Evolutionary conservation across 352 stramenopile genomes (phyloP).

Genomic region (Phytophthora podocarpi): DNA sequence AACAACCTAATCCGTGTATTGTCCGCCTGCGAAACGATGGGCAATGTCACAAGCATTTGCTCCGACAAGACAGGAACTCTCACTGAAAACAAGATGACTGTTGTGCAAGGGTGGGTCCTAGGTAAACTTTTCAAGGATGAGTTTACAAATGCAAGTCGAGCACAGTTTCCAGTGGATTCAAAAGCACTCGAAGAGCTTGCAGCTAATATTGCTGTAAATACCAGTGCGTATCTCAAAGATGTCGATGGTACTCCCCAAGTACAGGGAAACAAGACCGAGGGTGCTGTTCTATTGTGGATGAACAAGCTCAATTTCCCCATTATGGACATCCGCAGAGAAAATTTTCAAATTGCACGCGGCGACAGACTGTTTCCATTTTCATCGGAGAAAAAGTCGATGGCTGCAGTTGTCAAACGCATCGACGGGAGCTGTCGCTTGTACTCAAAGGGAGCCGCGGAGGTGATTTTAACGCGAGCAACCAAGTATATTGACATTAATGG

Average conservation of each 20-base stretch:
- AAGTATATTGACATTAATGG: slow-evolving; percentile 74
- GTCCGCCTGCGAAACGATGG: slow-evolving; percentile 98
- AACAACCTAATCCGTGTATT: slow-evolving; percentile 99
- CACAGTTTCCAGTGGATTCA: slow-evolving; percentile 40
- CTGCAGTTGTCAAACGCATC: slow-evolving; percentile 51
- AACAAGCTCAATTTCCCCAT: slow-evolving; percentile 67
- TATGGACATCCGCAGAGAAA: slow-evolving; percentile 56
- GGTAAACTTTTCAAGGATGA: slow-evolving; percentile 63
- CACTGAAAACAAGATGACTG: slow-evolving; percentile 98
- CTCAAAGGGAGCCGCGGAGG: slow-evolving; percentile 79
- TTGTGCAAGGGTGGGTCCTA: slow-evolving; percentile 91
- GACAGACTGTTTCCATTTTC: slow-evolving; percentile 81
- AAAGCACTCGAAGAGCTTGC: slow-evolving; percentile 50
- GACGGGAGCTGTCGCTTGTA: slow-evolving; percentile 55
- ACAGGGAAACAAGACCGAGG: slow-evolving; percentile 87
- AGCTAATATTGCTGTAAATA: slow-evolving; percentile 73
- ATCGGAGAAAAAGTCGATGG: slow-evolving; percentile 87
- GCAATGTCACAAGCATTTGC: slow-evolving; percentile 98
- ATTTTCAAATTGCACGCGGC: slow-evolving; percentile 57
- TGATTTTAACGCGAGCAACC: slow-evolving; percentile 62
- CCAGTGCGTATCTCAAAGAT: slow-evolving; percentile 76
- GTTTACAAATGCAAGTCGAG: slow-evolving; percentile 14
- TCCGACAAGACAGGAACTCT: slow-evolving; percentile 98
- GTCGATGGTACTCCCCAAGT: slow-evolving; percentile 41
- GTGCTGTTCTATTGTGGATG: slow-evolving; percentile 78